Evolutionary conservation across 257 asterid species (phyloP).

Genomic region (Schizonepeta tenuifolia): DNA sequence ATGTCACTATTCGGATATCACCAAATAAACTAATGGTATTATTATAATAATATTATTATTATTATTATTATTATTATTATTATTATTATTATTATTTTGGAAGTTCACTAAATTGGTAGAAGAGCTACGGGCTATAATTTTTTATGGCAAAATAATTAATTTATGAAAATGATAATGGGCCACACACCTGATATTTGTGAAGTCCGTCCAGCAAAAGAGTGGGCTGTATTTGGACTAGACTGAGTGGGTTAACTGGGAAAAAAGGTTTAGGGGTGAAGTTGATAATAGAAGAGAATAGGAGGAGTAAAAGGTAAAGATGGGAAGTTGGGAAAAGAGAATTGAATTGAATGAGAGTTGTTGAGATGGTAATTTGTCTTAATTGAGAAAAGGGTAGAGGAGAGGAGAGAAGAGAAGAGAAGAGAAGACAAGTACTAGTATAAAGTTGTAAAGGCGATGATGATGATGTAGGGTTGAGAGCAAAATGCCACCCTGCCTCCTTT

Average conservation of each 20-base stretch:
- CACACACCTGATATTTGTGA: no score
- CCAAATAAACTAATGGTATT: no score
- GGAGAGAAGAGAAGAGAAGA: slow-evolving; percentile 22
- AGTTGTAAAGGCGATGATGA: slow-evolving; percentile 50
- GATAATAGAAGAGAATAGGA: background rate
- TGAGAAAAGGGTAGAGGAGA: slow-evolving; percentile 46
- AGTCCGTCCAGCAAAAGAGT: no score
- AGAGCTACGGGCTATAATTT: no score
- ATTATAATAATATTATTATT: no score
- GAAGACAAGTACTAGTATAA: slow-evolving; percentile 38
- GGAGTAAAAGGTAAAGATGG: slow-evolving; percentile 2
- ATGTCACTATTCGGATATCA: no score
- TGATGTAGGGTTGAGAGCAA: slow-evolving; percentile 36
- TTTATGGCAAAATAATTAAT: no score
- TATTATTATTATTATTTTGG: no score
- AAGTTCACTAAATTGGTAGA: no score
- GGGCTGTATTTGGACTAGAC: no score
- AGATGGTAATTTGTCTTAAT: slow-evolving; percentile 48
- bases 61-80: no score
- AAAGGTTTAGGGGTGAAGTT: background rate
- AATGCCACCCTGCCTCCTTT: slow-evolving; percentile 40
- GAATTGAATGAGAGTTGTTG: slow-evolving; percentile 42
- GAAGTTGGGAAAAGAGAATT: slow-evolving; percentile 11
- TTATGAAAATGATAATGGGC: no score
- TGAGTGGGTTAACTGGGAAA: background rate